A percentile compares a stretch with the other conserved stretches of the same genome.
Conservation (phyloP, 805 yeast species). For the Teunomyces atbi region DNA sequence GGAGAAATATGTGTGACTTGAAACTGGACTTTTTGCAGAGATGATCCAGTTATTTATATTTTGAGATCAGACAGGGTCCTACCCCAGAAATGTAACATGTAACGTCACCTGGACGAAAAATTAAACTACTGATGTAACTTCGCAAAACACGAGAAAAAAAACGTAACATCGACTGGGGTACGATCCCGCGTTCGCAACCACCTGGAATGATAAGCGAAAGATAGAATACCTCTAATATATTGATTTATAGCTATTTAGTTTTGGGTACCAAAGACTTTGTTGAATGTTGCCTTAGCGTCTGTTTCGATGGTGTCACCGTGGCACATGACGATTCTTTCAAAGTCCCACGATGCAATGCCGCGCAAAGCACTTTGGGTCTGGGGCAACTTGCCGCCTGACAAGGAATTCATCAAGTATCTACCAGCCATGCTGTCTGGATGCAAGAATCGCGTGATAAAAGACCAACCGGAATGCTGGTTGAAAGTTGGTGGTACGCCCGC, state of each 20-base stretch:
- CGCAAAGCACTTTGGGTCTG: not conserved
- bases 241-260: not conserved
- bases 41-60: not conserved
- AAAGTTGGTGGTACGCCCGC: slow-evolving; percentile 11
- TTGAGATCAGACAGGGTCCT: not conserved
- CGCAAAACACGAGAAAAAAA: not conserved
- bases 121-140: not conserved
- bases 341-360: slow-evolving; percentile 16
- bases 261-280: slow-evolving; percentile 6
- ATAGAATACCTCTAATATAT: too few relatives aligned
- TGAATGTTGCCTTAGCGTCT: slow-evolving; percentile 27
- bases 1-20: too few relatives aligned
- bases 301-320: slow-evolving; percentile 58
- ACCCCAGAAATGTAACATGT: slow-evolving; percentile 1
- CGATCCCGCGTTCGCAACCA: too few relatives aligned
- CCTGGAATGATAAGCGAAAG: too few relatives aligned
- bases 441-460: slow-evolving; percentile 11
- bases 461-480: slow-evolving; percentile 14
- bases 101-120: not conserved
- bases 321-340: slow-evolving; percentile 51
- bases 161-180: not conserved
- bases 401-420: not conserved
- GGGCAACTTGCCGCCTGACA: not conserved
- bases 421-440: slow-evolving; percentile 13
- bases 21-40: too few relatives aligned